Evolutionary conservation across 371 early-diverging fungal genomes (phyloP).

Genomic region (Mucor irregularis): DNA sequence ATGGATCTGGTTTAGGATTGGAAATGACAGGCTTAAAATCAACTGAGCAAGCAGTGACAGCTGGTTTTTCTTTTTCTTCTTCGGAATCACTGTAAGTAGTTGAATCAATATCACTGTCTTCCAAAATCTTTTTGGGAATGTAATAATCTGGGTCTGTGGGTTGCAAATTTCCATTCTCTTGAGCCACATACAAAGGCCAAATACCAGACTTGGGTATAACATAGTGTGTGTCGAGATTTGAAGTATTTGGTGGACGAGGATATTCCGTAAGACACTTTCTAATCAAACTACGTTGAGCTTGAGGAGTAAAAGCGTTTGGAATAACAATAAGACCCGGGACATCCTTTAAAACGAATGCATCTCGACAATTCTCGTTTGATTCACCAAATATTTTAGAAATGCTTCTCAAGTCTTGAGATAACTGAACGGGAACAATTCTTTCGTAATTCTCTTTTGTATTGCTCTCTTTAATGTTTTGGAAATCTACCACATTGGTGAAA

Average conservation of each 20-base stretch:
- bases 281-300: slow-evolving; percentile 66
- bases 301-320: slow-evolving; percentile 67
- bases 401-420: slow-evolving; percentile 19
- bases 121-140: slow-evolving; percentile 14
- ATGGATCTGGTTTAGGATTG: slow-evolving; percentile 28
- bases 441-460: slow-evolving; percentile 20
- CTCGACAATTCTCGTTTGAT: neutral
- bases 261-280: slow-evolving; percentile 66
- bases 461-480: slow-evolving; percentile 22
- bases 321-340: slow-evolving; percentile 64
- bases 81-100: slow-evolving; percentile 8
- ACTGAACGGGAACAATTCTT: slow-evolving; percentile 29
- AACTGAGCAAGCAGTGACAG: slow-evolving; percentile 23
- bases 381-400: slow-evolving; percentile 25
- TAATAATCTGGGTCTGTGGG: slow-evolving; percentile 26
- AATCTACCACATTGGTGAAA: slow-evolving; percentile 60
- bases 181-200: slow-evolving; percentile 58
- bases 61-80: neutral
- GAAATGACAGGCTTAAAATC: slow-evolving; percentile 21
- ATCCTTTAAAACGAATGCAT: slow-evolving; percentile 21
- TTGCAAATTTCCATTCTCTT: slow-evolving; percentile 18
- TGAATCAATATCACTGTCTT: slow-evolving; percentile 5
- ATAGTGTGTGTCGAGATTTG: slow-evolving; percentile 87
- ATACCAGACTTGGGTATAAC: slow-evolving; percentile 65
- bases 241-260: slow-evolving; percentile 72